phyloP scores from a whole-genome alignment of 441 rosid genomes.

The Mallotus japonicus region DNA sequence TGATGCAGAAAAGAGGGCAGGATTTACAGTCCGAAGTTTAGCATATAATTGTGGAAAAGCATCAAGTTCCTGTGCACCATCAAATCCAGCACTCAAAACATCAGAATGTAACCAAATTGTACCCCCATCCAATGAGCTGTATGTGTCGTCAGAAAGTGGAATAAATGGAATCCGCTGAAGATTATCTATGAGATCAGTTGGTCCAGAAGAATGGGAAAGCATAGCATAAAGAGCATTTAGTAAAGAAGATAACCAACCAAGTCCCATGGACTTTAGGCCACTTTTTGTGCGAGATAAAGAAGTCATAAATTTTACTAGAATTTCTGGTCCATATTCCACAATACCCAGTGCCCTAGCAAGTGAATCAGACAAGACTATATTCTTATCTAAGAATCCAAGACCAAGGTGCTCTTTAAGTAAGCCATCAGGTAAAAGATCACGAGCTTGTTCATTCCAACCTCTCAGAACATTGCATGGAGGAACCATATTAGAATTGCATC shows the following conservation, averaged over 20 bases:
- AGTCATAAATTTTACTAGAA: slow-evolving; percentile 60
- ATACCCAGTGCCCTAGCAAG: slow-evolving; percentile 82
- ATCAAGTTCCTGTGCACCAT: slow-evolving; percentile 53
- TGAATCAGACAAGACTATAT: slow-evolving; percentile 74
- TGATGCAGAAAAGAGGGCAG: slow-evolving; percentile 54
- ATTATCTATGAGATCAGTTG: slow-evolving; percentile 39
- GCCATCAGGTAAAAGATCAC: slow-evolving; percentile 51
- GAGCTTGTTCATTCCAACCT: slow-evolving; percentile 81
- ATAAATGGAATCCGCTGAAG: slow-evolving; percentile 69
- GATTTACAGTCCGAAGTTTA: slow-evolving; percentile 69
- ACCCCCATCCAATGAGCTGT: slow-evolving; percentile 70
- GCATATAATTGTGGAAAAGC: slow-evolving; percentile 71
- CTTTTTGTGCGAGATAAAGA: slow-evolving; percentile 50
- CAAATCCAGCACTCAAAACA: slow-evolving; percentile 33
- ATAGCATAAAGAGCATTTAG: slow-evolving; percentile 52
- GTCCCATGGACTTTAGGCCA: slow-evolving; percentile 67
- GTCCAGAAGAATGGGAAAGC: slow-evolving; percentile 53
- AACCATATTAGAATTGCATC: slow-evolving; percentile 65
- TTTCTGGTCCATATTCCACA: slow-evolving; percentile 75
- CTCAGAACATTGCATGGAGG: slow-evolving; percentile 90
- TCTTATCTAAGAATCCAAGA: slow-evolving; percentile 75
- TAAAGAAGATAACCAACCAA: slow-evolving; percentile 72
- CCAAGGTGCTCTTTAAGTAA: slow-evolving; percentile 83
- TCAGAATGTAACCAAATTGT: slow-evolving; percentile 84
- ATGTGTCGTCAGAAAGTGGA: slow-evolving; percentile 83